These are phyloP conservation scores for Colletotrichum somersetense DNA, from an alignment of 2,329 filamentous ascomycete species.

Conservation along the genomic window DNA sequence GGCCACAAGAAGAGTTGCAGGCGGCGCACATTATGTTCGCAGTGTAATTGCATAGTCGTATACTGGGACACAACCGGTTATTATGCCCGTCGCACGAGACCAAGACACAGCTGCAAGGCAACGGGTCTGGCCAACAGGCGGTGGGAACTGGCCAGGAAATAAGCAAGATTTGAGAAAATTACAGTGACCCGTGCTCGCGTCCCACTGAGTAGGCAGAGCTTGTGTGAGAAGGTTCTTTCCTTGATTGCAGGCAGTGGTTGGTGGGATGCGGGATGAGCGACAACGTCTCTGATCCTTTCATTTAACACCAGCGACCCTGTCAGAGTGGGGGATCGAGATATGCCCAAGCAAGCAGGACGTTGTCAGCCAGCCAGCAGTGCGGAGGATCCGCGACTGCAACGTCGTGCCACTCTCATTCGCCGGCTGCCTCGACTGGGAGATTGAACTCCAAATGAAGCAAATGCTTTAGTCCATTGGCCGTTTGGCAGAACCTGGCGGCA, in stretches of 20 bases:
- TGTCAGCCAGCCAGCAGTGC: conserved; percentile 24
- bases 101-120: conserved; percentile 16
- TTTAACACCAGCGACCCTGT: conserved; percentile 39
- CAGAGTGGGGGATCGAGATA: conserved; percentile 39
- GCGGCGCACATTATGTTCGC: conserved; percentile 13
- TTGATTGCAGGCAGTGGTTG: conserved; percentile 34
- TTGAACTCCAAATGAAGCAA: conserved; percentile 41
- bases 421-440: conserved; percentile 28
- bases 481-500: conserved; percentile 16
- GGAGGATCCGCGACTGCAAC: conserved; percentile 40
- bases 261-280: conserved; percentile 30
- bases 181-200: background rate
- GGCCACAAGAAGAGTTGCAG: background rate
- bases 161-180: conserved; percentile 35
- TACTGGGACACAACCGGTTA: conserved; percentile 13
- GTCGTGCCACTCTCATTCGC: conserved; percentile 34
- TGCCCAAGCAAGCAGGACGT: conserved; percentile 18
- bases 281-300: conserved; percentile 37
- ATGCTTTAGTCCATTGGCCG: conserved; percentile 17
- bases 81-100: conserved; percentile 11
- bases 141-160: conserved; percentile 29
- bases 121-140: conserved; percentile 19
- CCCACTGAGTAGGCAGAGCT: conserved; percentile 23
- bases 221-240: conserved; percentile 39
- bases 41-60: conserved; percentile 1